Evolutionary conservation across 805 yeast genomes (phyloP).

Genomic region (Saccharomycopsis oosterbeekiorum): DNA sequence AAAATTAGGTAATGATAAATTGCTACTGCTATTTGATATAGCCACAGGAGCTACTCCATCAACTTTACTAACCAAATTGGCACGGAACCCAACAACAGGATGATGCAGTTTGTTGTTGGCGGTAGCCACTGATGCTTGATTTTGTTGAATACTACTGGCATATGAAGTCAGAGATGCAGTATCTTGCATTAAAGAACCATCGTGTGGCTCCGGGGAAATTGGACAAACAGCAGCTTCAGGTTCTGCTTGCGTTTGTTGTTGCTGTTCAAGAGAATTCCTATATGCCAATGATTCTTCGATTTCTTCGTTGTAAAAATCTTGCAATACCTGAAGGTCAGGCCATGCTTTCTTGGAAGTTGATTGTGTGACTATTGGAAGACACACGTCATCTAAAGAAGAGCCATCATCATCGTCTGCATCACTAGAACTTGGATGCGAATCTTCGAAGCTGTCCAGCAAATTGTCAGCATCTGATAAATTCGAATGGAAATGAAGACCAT

Average conservation of each 20-base stretch:
- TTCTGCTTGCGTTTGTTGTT: not conserved
- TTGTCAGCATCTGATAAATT: slow-evolving; percentile 15
- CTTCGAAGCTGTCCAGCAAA: slow-evolving; percentile 18
- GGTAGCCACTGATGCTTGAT: not conserved
- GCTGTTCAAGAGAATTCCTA: not conserved
- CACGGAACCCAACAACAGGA: slow-evolving; percentile 13
- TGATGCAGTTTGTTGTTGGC: not conserved
- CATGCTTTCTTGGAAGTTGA: slow-evolving; percentile 31
- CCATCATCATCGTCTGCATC: slow-evolving; percentile 28
- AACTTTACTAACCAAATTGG: slow-evolving; percentile 14
- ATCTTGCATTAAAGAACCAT: not conserved
- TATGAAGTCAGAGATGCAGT: not conserved
- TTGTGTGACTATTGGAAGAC: slow-evolving; percentile 66
- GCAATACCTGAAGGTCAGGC: slow-evolving; percentile 77
- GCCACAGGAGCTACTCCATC: slow-evolving; percentile 3
- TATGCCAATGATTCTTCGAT: slow-evolving; percentile 20
- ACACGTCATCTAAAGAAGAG: slow-evolving; percentile 84
- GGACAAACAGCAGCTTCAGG: not conserved
- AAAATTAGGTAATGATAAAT: not conserved
- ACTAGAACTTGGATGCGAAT: slow-evolving; percentile 17
- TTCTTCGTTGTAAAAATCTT: slow-evolving; percentile 73
- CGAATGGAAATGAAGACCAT: slow-evolving; percentile 14
- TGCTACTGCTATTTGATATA: slow-evolving; percentile 12
- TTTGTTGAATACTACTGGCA: not conserved
- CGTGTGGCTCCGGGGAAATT: not conserved